Evolutionary conservation across 192 early-diverging fungal species (phyloP), one percentile per base, ranked within the genome.

Genomic region (Dissophora ornata): DNA sequence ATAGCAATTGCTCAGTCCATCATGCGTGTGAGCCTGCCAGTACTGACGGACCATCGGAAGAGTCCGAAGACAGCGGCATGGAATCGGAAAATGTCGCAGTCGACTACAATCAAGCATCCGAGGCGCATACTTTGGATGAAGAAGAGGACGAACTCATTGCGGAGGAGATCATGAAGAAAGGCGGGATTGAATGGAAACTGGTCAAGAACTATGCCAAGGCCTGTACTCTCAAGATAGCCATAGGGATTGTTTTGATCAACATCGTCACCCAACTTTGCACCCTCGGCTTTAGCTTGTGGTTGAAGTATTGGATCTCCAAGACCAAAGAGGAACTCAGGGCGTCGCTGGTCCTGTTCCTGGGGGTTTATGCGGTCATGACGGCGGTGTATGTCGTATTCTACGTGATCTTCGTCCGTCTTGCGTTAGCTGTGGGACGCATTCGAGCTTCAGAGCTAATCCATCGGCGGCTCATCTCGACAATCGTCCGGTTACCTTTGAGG

Each of bases 401-500:
- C n/a, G 21, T 75, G 2, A 1, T 64, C 3, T 75, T 54, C 18
- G 45, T 61, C n/a, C 55, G 67, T 26, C 33, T 75, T 41, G 21
- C 50, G 2, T 29, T 75, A 10, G 40, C 57, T 13, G 57, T 75
- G 11, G 63, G 29, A 2, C 62, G 71, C 26, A 75, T 75, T 18
- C 56, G 63, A 11, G 71, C 71, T 15, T 75, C 71, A 3, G 71
- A 75, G 33, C 24, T 50, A 13, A 54, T 75, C 24, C 71, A 75
- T 42, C 50, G 52, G 11, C 19, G 41, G 1, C 29, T 75, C 24
- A 13, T 67, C 6, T 26, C 62, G 5, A 67, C 50, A 4, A 83
- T 93, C 34, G 51, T 93, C 19, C 85, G 85, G 28, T 63, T 87
- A 4, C 88, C 88, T 4, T 85, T 86, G 81, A 67, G 65, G 52